Conservation (phyloP, 805 yeast genomes). For the Lipomyces sp. region DNA sequence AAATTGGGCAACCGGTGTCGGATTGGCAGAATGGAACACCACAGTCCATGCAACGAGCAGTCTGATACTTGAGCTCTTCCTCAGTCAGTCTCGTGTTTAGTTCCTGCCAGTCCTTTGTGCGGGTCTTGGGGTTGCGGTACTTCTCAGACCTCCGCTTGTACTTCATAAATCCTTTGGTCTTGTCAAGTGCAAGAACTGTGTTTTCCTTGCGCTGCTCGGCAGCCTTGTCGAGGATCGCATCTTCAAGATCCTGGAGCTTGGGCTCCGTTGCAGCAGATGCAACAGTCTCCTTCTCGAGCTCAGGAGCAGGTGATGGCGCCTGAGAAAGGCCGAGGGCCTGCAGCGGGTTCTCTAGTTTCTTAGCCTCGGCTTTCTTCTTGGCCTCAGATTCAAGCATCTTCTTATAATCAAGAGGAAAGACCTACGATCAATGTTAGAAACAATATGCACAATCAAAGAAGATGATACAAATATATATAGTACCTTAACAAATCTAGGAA, state of each 20-base stretch:
- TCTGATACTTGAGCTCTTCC: constrained; percentile 85
- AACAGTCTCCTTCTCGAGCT: constrained; percentile 75
- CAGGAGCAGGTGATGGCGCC: constrained; percentile 16
- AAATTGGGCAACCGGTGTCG: constrained; percentile 97
- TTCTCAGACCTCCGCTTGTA: constrained; percentile 87
- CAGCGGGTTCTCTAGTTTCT: constrained; percentile 51
- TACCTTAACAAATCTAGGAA: constrained; percentile 82
- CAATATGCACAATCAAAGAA: constrained; percentile 25
- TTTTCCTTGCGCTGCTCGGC: constrained; percentile 66
- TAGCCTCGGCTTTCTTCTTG: constrained; percentile 63
- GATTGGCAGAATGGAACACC: constrained; percentile 99
- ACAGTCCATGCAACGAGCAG: constrained; percentile 99
- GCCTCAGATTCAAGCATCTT: constrained; percentile 82
- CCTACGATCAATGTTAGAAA: constrained; percentile 9
- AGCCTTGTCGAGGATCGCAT: constrained; percentile 72
- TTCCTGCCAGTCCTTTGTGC: constrained; percentile 93
- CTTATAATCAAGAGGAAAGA: constrained; percentile 86
- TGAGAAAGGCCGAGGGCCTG: constrained; percentile 32
- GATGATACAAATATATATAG: constrained; percentile 83
- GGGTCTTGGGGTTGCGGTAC: constrained; percentile 74
- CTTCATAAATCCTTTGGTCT: constrained; percentile 88
- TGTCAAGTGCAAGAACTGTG: constrained; percentile 68
- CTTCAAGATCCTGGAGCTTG: constrained; percentile 85
- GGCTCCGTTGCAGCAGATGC: constrained; percentile 88
- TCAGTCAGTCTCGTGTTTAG: constrained; percentile 78